These are phyloP conservation scores for Serendipita sp. DNA, from an alignment of 768 basidiomycete genomes.

Conservation along the genomic window DNA sequence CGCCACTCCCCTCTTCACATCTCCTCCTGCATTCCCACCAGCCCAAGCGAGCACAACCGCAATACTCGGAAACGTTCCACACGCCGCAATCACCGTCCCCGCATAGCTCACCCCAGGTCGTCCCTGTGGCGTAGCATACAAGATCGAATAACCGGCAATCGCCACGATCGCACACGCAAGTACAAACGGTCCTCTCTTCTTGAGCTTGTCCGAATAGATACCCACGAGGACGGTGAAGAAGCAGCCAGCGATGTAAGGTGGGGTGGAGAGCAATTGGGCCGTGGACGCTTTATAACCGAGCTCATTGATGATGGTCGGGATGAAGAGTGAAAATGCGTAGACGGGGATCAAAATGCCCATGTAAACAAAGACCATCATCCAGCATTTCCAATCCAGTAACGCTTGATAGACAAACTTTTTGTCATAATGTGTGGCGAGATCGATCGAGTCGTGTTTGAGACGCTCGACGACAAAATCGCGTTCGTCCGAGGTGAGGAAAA, in stretches of 20 bases:
- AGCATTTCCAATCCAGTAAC: slow-evolving; percentile 29
- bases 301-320: slow-evolving; percentile 25
- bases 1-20: slow-evolving; percentile 34
- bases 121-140: slow-evolving; percentile 31
- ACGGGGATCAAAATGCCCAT: slow-evolving; percentile 10
- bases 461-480: slow-evolving; percentile 26
- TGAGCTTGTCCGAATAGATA: slow-evolving; percentile 23
- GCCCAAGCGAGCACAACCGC: slow-evolving; percentile 38
- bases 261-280: slow-evolving; percentile 38
- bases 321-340: slow-evolving; percentile 14
- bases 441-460: slow-evolving; percentile 31
- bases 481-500: slow-evolving; percentile 36
- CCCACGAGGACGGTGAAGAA: slow-evolving; percentile 33
- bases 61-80: slow-evolving; percentile 38
- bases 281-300: slow-evolving; percentile 37
- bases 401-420: slow-evolving; percentile 35
- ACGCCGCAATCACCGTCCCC: slow-evolving; percentile 34
- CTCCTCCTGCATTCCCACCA: slow-evolving; percentile 39
- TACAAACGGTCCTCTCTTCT: slow-evolving; percentile 35
- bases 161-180: slow-evolving; percentile 28
- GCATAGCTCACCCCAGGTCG: slow-evolving; percentile 28
- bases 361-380: not conserved
- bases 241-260: slow-evolving; percentile 40
- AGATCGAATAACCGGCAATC: slow-evolving; percentile 37
- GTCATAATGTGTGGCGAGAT: slow-evolving; percentile 31